A percentile compares a stretch with the other conserved stretches of the same genome.
These are phyloP conservation scores for Mucor piriformis DNA, from an alignment of 371 early-diverging fungal species.

Conservation along the genomic window DNA sequence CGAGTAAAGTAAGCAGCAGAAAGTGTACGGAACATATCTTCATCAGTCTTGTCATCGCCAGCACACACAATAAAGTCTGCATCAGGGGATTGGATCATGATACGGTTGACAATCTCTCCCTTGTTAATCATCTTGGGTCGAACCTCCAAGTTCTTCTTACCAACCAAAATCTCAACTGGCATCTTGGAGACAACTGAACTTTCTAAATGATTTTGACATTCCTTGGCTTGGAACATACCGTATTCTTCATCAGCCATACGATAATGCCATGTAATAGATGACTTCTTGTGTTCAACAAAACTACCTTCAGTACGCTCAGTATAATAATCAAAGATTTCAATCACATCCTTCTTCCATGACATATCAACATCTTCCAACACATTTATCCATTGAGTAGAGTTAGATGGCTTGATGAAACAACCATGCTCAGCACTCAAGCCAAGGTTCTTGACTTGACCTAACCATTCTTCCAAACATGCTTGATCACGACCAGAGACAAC, in stretches of 20 bases:
- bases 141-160: constrained; percentile 97
- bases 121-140: constrained; percentile 80
- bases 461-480: constrained; percentile 83
- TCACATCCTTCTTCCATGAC: constrained; percentile 88
- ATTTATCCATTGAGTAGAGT: constrained; percentile 73
- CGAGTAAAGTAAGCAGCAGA: constrained; percentile 18
- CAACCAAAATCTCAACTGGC: constrained; percentile 92
- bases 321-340: constrained; percentile 87
- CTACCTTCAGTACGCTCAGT: constrained; percentile 89
- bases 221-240: constrained; percentile 85
- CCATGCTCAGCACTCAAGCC: constrained; percentile 96
- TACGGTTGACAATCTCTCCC: constrained; percentile 93
- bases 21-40: constrained; percentile 88
- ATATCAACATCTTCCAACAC: constrained; percentile 84
- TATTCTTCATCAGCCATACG: constrained; percentile 85
- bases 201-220: constrained; percentile 90
- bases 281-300: constrained; percentile 84
- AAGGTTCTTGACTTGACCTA: constrained; percentile 69
- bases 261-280: constrained; percentile 92
- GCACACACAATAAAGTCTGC: constrained; percentile 92
- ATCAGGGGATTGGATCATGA: constrained; percentile 59
- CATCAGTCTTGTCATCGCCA: constrained; percentile 97
- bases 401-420: constrained; percentile 87
- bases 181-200: constrained; percentile 79
- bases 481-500: constrained; percentile 93